Percentiles rank a stretch among this genome's conserved stretches.
phyloP scores from a whole-genome alignment of 768 basidiomycete genomes.

The Calvatia gigantea region DNA sequence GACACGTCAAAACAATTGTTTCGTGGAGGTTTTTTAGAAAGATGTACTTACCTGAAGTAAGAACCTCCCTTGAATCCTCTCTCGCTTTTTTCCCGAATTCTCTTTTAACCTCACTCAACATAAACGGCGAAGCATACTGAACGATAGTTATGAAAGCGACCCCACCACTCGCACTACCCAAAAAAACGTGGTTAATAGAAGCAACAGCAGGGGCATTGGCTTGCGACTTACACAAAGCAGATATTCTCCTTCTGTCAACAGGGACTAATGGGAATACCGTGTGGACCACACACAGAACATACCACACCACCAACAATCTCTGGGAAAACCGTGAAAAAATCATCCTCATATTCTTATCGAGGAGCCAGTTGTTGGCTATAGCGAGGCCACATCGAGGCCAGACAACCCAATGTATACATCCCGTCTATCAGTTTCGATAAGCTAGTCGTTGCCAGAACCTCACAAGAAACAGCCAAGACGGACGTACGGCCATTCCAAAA shows the following conservation, averaged over 20 bases:
- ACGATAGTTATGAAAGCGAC: constrained; percentile 37
- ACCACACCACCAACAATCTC: constrained; percentile 37
- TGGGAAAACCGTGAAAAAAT: constrained; percentile 12
- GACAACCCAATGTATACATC: constrained; percentile 65
- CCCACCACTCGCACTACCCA: constrained; percentile 50
- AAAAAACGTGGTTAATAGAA: background rate
- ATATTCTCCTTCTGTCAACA: constrained; percentile 71
- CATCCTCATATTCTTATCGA: constrained; percentile 15
- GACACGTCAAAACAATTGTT: background rate
- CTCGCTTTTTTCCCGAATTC: background rate
- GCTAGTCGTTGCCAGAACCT: background rate
- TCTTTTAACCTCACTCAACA: constrained; percentile 1
- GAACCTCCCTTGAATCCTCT: constrained; percentile 16
- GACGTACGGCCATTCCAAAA: constrained; percentile 51
- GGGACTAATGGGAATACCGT: constrained; percentile 66
- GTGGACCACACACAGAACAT: constrained; percentile 44
- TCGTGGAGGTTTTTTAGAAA: too few species aligned
- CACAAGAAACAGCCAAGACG: background rate
- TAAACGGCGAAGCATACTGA: constrained; percentile 12
- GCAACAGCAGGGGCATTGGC: too few species aligned
- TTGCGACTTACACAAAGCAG: constrained; percentile 53
- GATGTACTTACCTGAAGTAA: constrained; percentile 25
- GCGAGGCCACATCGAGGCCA: constrained; percentile 67
- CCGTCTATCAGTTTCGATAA: constrained; percentile 40
- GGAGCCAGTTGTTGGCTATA: constrained; percentile 67